Evolutionary conservation across 139 green algal species (phyloP), one percentile per base, ranked within the genome.

Genomic region (Auxenochlorella protothecoides): DNA sequence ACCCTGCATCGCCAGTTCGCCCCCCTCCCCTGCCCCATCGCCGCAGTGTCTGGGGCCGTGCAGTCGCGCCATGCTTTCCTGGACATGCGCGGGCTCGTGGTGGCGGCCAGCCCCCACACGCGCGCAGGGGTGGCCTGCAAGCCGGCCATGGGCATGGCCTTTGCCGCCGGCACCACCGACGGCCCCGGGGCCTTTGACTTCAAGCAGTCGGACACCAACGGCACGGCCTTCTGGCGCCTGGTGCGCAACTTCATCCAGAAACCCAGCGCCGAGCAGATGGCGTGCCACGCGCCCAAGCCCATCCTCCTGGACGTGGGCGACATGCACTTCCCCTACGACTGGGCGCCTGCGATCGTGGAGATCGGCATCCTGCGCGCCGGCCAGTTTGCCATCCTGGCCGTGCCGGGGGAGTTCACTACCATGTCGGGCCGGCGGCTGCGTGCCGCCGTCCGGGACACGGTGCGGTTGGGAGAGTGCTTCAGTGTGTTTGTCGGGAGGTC

Each of bases 161-260:
- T 90, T 88, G 90, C 90, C 10, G 90, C 90, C 3, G 90, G 90
- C 53, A 96, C 90, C 55, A 96, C 90, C 15, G 89, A 95, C 52
- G 89, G 89, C 53, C 89, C 89, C 4, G 89, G 89, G 16, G 87
- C 87, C 3, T 95, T 95, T 70, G 85, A 95, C 78, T 95, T 95
- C 75, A 88, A 76, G 66, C 89, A 95, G 78, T 82, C 85, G 14
- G 83, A 90, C 75, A 90, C 80, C 27, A 84, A 88, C 11, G 87
- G 85, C 68, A 89, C 85, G 4, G 53, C 76, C 13, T 92, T 95
- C 78, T 95, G 89, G 89, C 74, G 74, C 51, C 54, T 89, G 9
- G 82, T 95, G 52, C 44, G 76, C 62, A 64, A 74, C 70, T 85
- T 94, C 70, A 68, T 95, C 44, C 57, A 59, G 7, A 73, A 74